A percentile compares a stretch with the other conserved stretches of the same genome.
Conservation (phyloP, 306 rosid species). For the Cicer pinnatifidum region DNA sequence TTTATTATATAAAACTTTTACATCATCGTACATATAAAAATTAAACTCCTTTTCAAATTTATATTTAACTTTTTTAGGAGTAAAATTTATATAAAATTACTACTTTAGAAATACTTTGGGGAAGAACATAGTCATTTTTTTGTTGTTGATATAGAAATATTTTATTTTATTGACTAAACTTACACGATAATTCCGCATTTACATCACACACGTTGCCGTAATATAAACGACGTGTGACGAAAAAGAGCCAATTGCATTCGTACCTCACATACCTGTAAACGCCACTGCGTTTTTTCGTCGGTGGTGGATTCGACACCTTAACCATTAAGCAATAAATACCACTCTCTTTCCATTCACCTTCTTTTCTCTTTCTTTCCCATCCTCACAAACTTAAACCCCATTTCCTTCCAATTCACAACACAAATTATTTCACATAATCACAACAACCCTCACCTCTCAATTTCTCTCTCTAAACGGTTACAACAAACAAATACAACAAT, state of each 20-base stretch:
- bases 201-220: conserved; percentile 15
- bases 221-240: conserved; percentile 26
- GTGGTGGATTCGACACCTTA: conserved; percentile 40
- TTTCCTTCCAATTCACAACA: background rate
- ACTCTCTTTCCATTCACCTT: background rate
- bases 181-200: background rate
- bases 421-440: background rate
- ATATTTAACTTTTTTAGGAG: too few species aligned
- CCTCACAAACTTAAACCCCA: conserved; percentile 14
- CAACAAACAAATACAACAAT: conserved; percentile 38
- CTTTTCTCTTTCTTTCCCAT: background rate
- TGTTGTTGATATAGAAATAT: too few species aligned
- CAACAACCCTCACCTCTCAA: background rate
- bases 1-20: too few species aligned
- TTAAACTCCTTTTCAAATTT: too few species aligned
- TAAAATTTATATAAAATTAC: too few species aligned
- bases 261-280: conserved; percentile 14
- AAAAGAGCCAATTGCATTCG: background rate
- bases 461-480: conserved; percentile 42
- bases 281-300: conserved; percentile 30
- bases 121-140: too few species aligned
- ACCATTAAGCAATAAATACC: conserved; percentile 39
- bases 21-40: too few species aligned
- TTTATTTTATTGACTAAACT: background rate
- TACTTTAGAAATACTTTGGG: too few species aligned